phyloP scores from a whole-genome alignment of 805 yeast genomes.

The Cyberlindnera galapagoensis region DNA sequence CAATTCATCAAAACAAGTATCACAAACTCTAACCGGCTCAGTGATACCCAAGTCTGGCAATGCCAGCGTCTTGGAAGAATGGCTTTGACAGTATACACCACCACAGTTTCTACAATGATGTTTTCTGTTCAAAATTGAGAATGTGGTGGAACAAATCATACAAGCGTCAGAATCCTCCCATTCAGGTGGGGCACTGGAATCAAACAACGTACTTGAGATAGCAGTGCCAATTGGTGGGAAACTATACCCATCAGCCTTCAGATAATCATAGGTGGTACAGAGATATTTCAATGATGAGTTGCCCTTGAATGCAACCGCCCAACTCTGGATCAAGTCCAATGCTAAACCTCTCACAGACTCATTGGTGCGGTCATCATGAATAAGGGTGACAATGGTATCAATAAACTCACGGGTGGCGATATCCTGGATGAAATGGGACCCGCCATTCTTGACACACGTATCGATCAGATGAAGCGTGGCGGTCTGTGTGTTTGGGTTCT shows the following conservation, averaged over 20 bases:
- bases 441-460: conserved; percentile 88
- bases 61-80: conserved; percentile 67
- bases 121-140: conserved; percentile 78
- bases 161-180: conserved; percentile 96
- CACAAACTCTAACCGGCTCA: conserved; percentile 91
- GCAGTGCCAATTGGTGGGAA: conserved; percentile 48
- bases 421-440: conserved; percentile 74
- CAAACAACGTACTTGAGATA: conserved; percentile 53
- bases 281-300: conserved; percentile 64
- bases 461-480: conserved; percentile 75
- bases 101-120: conserved; percentile 98
- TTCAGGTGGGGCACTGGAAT: conserved; percentile 91
- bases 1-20: conserved; percentile 70
- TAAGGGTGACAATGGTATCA: conserved; percentile 56
- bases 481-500: conserved; percentile 75
- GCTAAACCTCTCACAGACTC: conserved; percentile 53
- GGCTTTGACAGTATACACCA: conserved; percentile 83
- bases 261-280: conserved; percentile 49
- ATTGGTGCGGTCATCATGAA: conserved; percentile 35
- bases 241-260: conserved; percentile 54
- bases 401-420: conserved; percentile 80
- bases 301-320: conserved; percentile 69
- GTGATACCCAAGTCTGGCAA: conserved; percentile 81
- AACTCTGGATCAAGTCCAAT: conserved; percentile 61
- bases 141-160: conserved; percentile 82